These are phyloP conservation scores for Curvularia spicifera DNA, from an alignment of 2,329 filamentous ascomycete genomes.

Conservation along the genomic window DNA sequence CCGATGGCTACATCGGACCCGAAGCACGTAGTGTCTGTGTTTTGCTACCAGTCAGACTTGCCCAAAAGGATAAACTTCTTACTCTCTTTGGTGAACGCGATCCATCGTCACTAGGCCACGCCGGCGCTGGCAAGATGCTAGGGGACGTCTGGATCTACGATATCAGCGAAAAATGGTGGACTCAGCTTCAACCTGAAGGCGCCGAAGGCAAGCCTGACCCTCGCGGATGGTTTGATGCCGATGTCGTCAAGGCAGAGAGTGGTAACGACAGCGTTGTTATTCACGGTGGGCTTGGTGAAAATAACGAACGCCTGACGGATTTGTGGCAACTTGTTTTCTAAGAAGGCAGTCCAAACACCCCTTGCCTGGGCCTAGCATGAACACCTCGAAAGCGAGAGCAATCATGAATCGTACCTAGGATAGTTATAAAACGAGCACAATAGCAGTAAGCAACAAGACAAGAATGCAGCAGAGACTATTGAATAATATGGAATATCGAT, in stretches of 20 bases:
- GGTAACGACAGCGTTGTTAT: constrained; percentile 52
- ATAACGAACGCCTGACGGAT: constrained; percentile 60
- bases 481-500: no score
- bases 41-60: constrained; percentile 52
- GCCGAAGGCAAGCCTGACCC: constrained; percentile 46
- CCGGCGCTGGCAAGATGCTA: constrained; percentile 64
- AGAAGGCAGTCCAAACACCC: neutral
- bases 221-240: constrained; percentile 63
- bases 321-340: constrained; percentile 54
- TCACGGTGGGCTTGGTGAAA: constrained; percentile 60
- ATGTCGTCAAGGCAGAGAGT: constrained; percentile 45
- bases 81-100: constrained; percentile 63
- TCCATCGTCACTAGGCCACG: constrained; percentile 60
- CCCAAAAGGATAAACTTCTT: constrained; percentile 50
- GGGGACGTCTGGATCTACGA: constrained; percentile 59
- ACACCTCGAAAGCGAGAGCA: no score
- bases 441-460: no score
- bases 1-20: constrained; percentile 57
- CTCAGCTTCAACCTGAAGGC: constrained; percentile 31
- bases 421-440: no score
- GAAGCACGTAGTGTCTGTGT: constrained; percentile 58
- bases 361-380: neutral
- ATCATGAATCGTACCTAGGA: no score
- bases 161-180: constrained; percentile 46
- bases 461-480: no score